Base-by-base conservation (phyloP, 2,329 filamentous ascomycete species). In the Xylariaceae sp. region DNA sequence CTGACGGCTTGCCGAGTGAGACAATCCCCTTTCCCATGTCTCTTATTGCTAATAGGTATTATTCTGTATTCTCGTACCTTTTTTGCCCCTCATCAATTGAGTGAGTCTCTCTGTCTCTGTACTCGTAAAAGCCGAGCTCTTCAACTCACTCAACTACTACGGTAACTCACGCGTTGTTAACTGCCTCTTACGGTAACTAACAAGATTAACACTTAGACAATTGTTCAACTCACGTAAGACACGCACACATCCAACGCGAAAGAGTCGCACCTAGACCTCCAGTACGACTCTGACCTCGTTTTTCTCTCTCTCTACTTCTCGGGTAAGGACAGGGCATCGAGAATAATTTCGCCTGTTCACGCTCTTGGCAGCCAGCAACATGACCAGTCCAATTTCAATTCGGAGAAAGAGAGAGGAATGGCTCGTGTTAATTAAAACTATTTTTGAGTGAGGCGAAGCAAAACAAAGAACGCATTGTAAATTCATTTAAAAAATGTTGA, bases 271-370 rank as follows among this genome's bases (percentile, higher is more conserved):
- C 45, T 30, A 42, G 39, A 45, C 23, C 15, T 59, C 57, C 30
- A 51, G 62, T 64, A 57, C 52, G 5, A 64, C 62, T 58, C 13
- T 56, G 62, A 64, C 62, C 59, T 64, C 53, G 56, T 60, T 45
- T 47, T 52, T n/a, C 42, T 18, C 47, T 53, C 62, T 60, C 60
- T 30, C 23, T 30, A 18, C 23, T 30, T 30, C 23, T 30, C 23
- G 23, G 23, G 23, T 30, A 30, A 30, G 23, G 23, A 30, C 23
- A 30, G 23, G 23, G 23, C 23, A 30, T 30, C 23, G 5, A 30
- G 23, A 4, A 55, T 61, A 55, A 60, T 64, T 57, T 62, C 55
- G 51, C 52, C 23, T 37, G 18, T 35, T 11, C 42, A 30, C 23
- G 4, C 23, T 30, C 23, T 30, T 30, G 23, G 23, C 23, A 30